Percentiles rank a stretch among this genome's conserved stretches.
These are phyloP conservation scores for Fusarium annulatum DNA, from an alignment of 2,329 filamentous ascomycete species.

Conservation along the genomic window DNA sequence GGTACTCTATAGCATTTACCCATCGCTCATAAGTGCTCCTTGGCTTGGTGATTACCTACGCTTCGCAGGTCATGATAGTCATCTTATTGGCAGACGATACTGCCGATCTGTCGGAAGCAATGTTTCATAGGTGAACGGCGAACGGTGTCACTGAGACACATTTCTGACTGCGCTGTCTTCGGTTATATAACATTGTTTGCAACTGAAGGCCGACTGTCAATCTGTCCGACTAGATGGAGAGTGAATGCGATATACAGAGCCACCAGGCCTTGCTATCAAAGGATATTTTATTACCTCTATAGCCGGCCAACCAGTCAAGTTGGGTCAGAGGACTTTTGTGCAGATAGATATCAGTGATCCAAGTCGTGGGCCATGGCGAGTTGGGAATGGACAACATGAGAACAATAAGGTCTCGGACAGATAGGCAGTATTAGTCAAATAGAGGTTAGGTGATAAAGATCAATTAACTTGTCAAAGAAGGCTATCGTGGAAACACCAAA, in stretches of 20 bases:
- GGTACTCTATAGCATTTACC: background rate
- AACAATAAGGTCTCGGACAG: no score
- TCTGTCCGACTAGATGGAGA: background rate
- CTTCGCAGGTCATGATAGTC: background rate
- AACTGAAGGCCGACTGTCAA: background rate
- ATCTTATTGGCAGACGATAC: background rate
- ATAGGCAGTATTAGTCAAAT: no score
- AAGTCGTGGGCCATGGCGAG: no score
- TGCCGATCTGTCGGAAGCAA: background rate
- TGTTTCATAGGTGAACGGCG: background rate
- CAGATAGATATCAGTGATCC: background rate
- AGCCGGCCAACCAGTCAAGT: no score
- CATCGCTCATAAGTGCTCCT: no score
- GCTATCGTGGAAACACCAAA: background rate
- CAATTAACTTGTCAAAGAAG: background rate
- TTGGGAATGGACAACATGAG: background rate
- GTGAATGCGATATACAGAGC: no score
- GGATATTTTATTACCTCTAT: background rate
- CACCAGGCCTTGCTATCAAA: no score
- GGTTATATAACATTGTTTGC: background rate
- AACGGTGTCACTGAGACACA: background rate
- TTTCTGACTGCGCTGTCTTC: background rate
- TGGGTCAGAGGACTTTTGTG: accelerated
- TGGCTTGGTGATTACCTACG: no score
- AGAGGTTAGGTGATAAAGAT: background rate